Conservation (phyloP, 495 filamentous ascomycete genomes). For the Tuber brumale region DNA sequence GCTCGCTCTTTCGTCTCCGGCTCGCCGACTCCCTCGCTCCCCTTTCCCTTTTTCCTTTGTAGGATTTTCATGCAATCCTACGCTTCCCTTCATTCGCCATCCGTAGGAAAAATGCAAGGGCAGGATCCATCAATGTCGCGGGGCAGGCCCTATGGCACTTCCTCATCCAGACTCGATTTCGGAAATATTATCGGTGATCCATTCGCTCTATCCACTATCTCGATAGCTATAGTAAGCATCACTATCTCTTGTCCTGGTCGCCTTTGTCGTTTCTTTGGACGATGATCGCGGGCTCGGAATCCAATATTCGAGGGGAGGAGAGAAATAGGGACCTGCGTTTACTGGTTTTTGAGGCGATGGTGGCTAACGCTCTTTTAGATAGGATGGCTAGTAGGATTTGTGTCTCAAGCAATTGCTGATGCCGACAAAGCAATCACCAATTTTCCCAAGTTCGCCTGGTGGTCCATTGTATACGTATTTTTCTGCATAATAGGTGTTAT, state of each 20-base stretch:
- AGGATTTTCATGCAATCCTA: slow-evolving; percentile 59
- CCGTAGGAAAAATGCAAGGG: slow-evolving; percentile 74
- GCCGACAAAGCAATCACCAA: slow-evolving; percentile 44
- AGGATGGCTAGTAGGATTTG: slow-evolving; percentile 88
- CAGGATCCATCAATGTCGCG: slow-evolving; percentile 45
- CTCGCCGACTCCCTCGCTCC: slow-evolving; percentile 23
- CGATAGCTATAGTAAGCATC: slow-evolving; percentile 74
- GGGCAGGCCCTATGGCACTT: slow-evolving; percentile 48
- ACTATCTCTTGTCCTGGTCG: neutral
- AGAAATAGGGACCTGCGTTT: neutral
- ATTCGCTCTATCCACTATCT: slow-evolving; percentile 89
- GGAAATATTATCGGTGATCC: slow-evolving; percentile 93
- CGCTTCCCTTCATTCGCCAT: slow-evolving; percentile 66
- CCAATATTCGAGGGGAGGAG: neutral
- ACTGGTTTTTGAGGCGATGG: neutral
- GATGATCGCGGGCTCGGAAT: neutral
- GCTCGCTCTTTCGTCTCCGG: slow-evolving; percentile 37
- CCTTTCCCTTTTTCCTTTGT: slow-evolving; percentile 44
- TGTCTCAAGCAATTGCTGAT: slow-evolving; percentile 73
- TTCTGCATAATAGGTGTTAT: slow-evolving; percentile 72
- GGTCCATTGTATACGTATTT: slow-evolving; percentile 77
- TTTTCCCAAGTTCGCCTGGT: slow-evolving; percentile 88
- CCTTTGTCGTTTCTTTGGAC: slow-evolving; percentile 6
- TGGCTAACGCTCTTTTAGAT: slow-evolving; percentile 51
- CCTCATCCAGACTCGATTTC: slow-evolving; percentile 56